Conservation (phyloP, 768 basidiomycete genomes). For the Holtermannia corniformis region DNA sequence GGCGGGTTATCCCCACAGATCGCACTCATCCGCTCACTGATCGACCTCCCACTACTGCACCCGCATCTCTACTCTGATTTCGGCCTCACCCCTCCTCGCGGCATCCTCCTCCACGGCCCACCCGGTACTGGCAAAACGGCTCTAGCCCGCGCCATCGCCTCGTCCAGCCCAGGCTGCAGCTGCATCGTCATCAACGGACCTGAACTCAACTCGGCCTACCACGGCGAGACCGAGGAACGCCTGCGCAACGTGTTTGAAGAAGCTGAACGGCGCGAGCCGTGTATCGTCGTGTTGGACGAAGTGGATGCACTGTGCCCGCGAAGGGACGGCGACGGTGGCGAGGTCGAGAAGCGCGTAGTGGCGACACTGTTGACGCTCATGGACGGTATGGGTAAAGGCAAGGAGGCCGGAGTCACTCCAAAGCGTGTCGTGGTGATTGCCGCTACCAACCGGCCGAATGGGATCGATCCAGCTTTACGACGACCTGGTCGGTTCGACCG, state of each 20-base stretch:
- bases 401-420: conserved; percentile 43
- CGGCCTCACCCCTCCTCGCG: conserved; percentile 89
- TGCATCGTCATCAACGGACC: conserved; percentile 94
- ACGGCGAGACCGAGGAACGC: conserved; percentile 90
- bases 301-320: conserved; percentile 88
- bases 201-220: conserved; percentile 87
- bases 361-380: conserved; percentile 88
- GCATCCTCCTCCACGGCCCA: conserved; percentile 87
- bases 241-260: conserved; percentile 81
- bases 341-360: conserved; percentile 92
- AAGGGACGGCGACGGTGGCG: conserved; percentile 78
- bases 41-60: conserved; percentile 75
- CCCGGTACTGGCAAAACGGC: conserved; percentile 98
- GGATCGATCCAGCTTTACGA: conserved; percentile 95
- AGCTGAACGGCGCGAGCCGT: conserved; percentile 70
- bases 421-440: conserved; percentile 82
- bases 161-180: conserved; percentile 63
- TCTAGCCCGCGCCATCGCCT: conserved; percentile 84
- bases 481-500: conserved; percentile 99
- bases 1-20: conserved; percentile 87
- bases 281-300: conserved; percentile 91
- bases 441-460: conserved; percentile 81
- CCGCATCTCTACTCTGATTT: conserved; percentile 73
- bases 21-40: conserved; percentile 67
- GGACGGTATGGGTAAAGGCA: conserved; percentile 64